Percentiles rank a stretch among this genome's conserved stretches.
phyloP scores from a whole-genome alignment of 192 early-diverging fungal genomes.

The Pilaira anomala region DNA sequence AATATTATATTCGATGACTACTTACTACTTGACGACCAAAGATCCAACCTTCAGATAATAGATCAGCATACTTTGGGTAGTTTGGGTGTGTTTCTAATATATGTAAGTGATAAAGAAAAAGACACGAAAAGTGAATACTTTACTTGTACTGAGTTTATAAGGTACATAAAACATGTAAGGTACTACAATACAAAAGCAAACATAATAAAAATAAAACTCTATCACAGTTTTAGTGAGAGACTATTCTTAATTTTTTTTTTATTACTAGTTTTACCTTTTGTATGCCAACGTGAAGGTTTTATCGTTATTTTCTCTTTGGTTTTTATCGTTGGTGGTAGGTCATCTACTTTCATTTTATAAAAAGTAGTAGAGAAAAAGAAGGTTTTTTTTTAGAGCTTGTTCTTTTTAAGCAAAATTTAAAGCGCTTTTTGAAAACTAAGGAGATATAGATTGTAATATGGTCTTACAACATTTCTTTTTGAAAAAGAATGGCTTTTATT shows the following conservation, averaged over 20 bases:
- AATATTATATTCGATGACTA: not conserved
- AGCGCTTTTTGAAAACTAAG: too few relatives aligned
- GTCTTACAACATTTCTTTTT: too few relatives aligned
- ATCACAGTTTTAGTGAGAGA: not conserved
- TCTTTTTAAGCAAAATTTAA: too few relatives aligned
- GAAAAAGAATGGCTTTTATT: too few relatives aligned
- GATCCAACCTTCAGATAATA: constrained; percentile 68
- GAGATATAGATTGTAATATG: too few relatives aligned
- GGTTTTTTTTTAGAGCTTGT: too few relatives aligned
- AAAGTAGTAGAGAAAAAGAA: too few relatives aligned
- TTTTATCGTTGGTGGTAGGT: not conserved
- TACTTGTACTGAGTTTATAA: constrained; percentile 54
- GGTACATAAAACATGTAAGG: constrained; percentile 65
- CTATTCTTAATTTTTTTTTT: too few relatives aligned
- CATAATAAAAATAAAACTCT: constrained; percentile 79
- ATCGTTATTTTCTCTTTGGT: not conserved
- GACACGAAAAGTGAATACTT: constrained; percentile 19
- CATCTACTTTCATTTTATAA: too few relatives aligned
- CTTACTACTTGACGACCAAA: constrained; percentile 59
- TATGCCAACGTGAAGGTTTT: constrained; percentile 56
- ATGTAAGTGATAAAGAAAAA: constrained; percentile 11
- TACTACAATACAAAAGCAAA: constrained; percentile 52
- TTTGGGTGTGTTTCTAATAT: constrained; percentile 39
- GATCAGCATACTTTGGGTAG: constrained; percentile 40
- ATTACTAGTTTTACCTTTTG: constrained; percentile 26